Conservation (phyloP, 345 rosid species). For the Eucalyptus marginata region DNA sequence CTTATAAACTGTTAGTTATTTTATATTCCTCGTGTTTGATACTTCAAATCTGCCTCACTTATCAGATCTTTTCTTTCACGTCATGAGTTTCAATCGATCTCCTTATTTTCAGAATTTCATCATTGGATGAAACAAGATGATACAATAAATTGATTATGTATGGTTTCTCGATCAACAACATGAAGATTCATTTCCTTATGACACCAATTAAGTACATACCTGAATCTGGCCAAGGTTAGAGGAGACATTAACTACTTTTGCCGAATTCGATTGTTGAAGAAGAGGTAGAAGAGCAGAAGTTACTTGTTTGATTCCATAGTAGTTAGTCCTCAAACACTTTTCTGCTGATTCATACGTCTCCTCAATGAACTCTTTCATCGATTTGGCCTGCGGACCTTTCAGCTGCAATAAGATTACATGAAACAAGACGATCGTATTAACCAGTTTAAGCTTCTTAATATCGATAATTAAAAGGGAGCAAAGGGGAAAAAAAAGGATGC, state of each 20-base stretch:
- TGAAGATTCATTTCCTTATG: background rate
- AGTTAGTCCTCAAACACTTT: slow-evolving; percentile 5
- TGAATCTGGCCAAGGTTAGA: background rate
- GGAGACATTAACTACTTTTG: slow-evolving; percentile 7
- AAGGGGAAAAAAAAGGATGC: background rate
- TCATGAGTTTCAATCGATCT: background rate
- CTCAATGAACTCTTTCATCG: background rate
- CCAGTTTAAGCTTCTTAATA: background rate
- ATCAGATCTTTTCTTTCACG: background rate
- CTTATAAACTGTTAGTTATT: background rate
- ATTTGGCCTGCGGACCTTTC: background rate
- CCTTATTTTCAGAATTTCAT: background rate
- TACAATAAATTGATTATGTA: background rate
- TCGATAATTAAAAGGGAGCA: background rate
- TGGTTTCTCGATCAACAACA: background rate
- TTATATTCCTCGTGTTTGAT: background rate
- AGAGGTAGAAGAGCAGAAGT: background rate
- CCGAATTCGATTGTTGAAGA: background rate
- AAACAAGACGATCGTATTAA: background rate
- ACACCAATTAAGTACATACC: background rate
- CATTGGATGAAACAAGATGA: background rate
- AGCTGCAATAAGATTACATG: background rate
- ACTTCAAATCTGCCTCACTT: background rate
- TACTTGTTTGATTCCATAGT: slow-evolving; percentile 1
- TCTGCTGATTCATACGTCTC: background rate